Percentiles rank a stretch among this genome's conserved stretches.
Conservation (phyloP, 805 yeast species). For the Starmerella stellata region DNA sequence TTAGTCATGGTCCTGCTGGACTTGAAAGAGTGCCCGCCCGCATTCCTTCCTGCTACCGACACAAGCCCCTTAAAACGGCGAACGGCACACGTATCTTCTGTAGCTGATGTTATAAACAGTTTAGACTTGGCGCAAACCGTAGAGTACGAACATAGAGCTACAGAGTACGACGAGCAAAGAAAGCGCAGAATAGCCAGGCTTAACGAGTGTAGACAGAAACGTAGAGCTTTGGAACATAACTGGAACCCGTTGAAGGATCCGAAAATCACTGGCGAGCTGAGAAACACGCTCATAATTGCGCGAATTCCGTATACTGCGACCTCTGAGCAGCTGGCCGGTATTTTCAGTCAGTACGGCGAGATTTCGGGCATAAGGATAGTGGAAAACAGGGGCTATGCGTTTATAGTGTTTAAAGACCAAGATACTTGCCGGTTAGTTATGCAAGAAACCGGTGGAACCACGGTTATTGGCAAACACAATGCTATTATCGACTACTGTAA, state of each 20-base stretch:
- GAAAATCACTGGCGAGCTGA: conserved; percentile 52
- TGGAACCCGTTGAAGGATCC: conserved; percentile 45
- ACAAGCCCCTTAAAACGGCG: background rate
- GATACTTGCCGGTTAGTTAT: conserved; percentile 17
- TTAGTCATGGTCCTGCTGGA: background rate
- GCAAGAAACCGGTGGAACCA: background rate
- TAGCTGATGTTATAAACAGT: background rate
- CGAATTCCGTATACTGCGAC: conserved; percentile 46
- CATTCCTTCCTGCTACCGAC: background rate
- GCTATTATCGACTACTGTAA: conserved; percentile 21
- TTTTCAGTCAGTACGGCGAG: conserved; percentile 48
- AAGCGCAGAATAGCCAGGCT: background rate
- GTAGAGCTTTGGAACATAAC: conserved; percentile 18
- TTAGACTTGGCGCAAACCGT: background rate
- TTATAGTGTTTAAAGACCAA: conserved; percentile 49
- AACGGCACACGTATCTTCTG: background rate
- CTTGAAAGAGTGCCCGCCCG: background rate
- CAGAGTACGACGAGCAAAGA: conserved; percentile 9
- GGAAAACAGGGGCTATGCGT: conserved; percentile 64
- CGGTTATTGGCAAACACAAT: background rate
- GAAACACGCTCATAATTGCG: conserved; percentile 57
- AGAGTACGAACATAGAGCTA: background rate
- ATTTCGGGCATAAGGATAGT: conserved; percentile 48
- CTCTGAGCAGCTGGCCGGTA: conserved; percentile 50
- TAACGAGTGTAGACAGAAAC: conserved; percentile 15